These are phyloP conservation scores for Neurospora sp. DNA, from an alignment of 495 filamentous ascomycete genomes.

Conservation along the genomic window DNA sequence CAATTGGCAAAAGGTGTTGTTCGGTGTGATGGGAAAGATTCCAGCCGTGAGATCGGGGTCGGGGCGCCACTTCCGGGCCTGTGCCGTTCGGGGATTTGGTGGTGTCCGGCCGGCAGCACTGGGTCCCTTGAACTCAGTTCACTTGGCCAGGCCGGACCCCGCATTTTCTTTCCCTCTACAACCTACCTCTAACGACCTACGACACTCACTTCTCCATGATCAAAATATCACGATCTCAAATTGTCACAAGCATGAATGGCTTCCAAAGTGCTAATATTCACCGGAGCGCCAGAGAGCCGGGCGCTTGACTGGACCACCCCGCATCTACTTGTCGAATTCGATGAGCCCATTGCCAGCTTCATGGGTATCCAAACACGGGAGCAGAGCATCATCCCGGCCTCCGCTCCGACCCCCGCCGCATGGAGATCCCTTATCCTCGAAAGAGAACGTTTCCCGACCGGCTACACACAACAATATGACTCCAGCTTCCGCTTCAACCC, in stretches of 20 bases:
- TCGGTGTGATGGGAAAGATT: background rate
- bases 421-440: conserved; percentile 41
- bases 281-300: conserved; percentile 49
- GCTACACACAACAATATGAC: conserved; percentile 40
- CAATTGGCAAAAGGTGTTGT: background rate
- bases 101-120: background rate
- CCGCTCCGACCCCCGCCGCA: conserved; percentile 19
- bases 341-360: conserved; percentile 40
- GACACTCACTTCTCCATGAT: background rate
- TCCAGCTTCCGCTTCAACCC: conserved; percentile 7
- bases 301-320: conserved; percentile 47
- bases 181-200: background rate
- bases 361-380: conserved; percentile 10
- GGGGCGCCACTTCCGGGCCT: background rate
- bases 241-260: conserved; percentile 27
- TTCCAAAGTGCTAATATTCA: conserved; percentile 44
- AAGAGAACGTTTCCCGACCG: conserved; percentile 25
- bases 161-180: background rate
- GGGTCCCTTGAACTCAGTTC: background rate
- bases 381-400: background rate
- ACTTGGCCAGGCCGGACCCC: background rate
- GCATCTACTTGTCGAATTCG: conserved; percentile 38
- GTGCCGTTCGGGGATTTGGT: background rate
- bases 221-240: no score
- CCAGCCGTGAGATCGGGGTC: background rate